Base-by-base conservation (phyloP, 768 basidiomycete species). In the Podaxis carcinomalis region DNA sequence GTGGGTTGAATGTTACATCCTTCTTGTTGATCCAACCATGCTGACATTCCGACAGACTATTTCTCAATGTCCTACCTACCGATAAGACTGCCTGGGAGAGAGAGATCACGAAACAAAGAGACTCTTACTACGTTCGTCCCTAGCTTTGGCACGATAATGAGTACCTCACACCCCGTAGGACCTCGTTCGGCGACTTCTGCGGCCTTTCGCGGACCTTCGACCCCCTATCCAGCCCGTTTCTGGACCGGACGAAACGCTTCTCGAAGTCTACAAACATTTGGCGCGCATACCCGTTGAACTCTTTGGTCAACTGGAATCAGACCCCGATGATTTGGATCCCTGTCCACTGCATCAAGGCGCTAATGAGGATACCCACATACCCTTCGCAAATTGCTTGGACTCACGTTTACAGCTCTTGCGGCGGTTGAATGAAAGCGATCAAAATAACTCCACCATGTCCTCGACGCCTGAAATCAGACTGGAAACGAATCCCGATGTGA, bases 111-210 rank as follows among this genome's bases (percentile, higher is more conserved):
- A 85, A 83, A 64, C 87, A 88, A 67, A 76, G 90, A 56, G 83
- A 87, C 44, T 81, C 79, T 61, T 92, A 92, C 68, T 92, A 92
- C 70, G 90, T 91, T 64, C 44, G 84, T 75, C 50, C 52, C 40
- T 23, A 23, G 9, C 13, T 6, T 51, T 11, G 19, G 35, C 21
- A 25, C 57, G 54, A 7, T 37, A 32, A 27, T 27, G 5, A 61
- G 52, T 56, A 16, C 46, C 10, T 62, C 32, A 32, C 32, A 9
- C 32, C 32, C 32, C 61, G 2, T 64, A 92, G 90, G 88, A 88
- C 63, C 83, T 92, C 62, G 81, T 90, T 32, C 82, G 79, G 56
- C 82, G 85, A 27, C 74, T 92, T 52, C 72, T 92, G 7, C 69
- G 77, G 51, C 87, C 86, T 2, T 78, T 90, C 49, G 69, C 75